A percentile compares a stretch with the other conserved stretches of the same genome.
phyloP scores from a whole-genome alignment of 768 basidiomycete species.

The Mycena haematopus region DNA sequence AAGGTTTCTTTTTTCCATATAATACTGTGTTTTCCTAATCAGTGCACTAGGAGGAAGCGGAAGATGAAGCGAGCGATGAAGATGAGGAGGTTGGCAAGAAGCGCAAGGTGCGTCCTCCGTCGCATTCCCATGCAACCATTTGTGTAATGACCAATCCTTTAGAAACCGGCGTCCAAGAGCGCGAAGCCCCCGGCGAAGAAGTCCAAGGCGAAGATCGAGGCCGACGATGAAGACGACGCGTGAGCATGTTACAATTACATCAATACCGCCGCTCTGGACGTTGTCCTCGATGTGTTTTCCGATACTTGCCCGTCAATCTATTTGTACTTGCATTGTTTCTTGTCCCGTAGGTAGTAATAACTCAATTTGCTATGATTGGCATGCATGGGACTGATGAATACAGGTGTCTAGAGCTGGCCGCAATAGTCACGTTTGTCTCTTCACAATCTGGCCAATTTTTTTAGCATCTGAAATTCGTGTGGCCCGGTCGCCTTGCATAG shows the following conservation, averaged over 20 bases:
- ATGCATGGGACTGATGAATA: no score
- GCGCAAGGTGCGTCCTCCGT: constrained; percentile 60
- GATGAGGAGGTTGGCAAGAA: constrained; percentile 63
- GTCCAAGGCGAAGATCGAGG: constrained; percentile 41
- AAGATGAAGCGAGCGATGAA: constrained; percentile 54
- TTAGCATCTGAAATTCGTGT: constrained; percentile 70
- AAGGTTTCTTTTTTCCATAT: constrained; percentile 32
- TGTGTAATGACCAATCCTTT: constrained; percentile 4
- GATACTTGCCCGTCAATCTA: neutral
- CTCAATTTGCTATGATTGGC: no score
- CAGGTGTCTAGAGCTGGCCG: neutral
- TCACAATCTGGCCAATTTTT: constrained; percentile 38
- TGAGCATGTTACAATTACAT: neutral
- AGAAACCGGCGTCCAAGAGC: constrained; percentile 50
- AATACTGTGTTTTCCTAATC: constrained; percentile 14
- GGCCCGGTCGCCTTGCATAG: constrained; percentile 80
- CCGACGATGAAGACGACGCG: constrained; percentile 16
- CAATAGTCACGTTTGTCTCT: neutral
- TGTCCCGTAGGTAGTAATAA: neutral
- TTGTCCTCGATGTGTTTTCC: neutral
- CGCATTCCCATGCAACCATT: neutral
- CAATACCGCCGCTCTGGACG: neutral
- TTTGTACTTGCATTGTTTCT: neutral
- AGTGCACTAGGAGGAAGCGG: constrained; percentile 40
- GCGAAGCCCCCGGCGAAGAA: constrained; percentile 57